Conservation (phyloP, 2,329 filamentous ascomycete genomes). For the Alternaria ethzedia region DNA sequence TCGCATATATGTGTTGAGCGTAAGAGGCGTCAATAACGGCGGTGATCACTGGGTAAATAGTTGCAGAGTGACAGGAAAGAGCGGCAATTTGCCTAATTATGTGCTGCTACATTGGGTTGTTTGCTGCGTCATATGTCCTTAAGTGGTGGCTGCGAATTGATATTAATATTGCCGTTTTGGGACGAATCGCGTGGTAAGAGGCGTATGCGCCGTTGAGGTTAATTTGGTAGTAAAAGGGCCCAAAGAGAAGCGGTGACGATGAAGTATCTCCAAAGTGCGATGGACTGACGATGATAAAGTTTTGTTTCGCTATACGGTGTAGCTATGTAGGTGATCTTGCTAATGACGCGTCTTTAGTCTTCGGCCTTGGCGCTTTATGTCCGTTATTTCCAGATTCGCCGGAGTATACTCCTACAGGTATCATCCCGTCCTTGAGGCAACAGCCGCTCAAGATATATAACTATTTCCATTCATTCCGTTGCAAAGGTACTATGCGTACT, state of each 20-base stretch:
- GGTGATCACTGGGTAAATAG: background rate
- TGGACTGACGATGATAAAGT: background rate
- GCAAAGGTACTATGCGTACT: slow-evolving; percentile 3
- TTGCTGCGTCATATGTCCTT: slow-evolving; percentile 1
- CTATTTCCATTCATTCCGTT: background rate
- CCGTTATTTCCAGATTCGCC: background rate
- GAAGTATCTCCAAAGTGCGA: background rate
- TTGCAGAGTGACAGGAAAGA: background rate
- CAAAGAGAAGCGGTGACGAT: background rate
- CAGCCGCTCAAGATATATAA: background rate
- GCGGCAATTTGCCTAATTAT: slow-evolving; percentile 3
- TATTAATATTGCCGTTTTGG: slow-evolving; percentile 10
- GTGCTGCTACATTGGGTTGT: background rate
- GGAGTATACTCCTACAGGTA: background rate
- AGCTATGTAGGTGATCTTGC: background rate
- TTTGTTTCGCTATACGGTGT: background rate
- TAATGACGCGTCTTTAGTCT: background rate
- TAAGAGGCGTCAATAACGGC: background rate
- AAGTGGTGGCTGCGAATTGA: background rate
- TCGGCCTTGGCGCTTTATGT: background rate
- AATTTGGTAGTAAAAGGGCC: background rate
- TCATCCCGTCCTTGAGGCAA: background rate
- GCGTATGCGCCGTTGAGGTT: background rate
- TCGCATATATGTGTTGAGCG: slow-evolving; percentile 4
- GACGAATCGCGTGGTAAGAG: background rate